Base-by-base conservation (phyloP, 345 rosid species). In the Isatis tinctoria region DNA sequence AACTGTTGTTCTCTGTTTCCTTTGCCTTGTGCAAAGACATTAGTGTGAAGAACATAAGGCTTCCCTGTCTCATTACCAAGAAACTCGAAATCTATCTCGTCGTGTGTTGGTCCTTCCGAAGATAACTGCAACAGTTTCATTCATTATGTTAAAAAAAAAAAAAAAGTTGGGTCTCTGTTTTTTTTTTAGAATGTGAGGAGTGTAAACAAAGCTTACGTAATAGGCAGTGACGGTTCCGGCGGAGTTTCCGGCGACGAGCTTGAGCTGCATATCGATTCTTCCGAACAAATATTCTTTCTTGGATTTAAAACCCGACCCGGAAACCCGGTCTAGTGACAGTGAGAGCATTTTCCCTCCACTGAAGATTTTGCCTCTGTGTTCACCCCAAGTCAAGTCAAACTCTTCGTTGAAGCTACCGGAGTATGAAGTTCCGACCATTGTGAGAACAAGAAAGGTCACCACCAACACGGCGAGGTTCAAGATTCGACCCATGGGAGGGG, bases 51-150 rank as follows among this genome's bases (percentile, higher is more conserved):
- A 59, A 80, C 81, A 35, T 87, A 89, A 49, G 95, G 91, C 14
- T 85, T 80, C 11, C 91, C 94, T 18, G 81, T 87, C 3, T 83
- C 59, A 20, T 89, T 89, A 20, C 92, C 95, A 66, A 87, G 69
- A 82, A 89, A 89, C 64, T 89, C 95, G 32, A 89, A 87, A 28
- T 89, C 95, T 26, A 89, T 89, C 57, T 89, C 95, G 68, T 89
- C 95, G 32, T 78, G 82, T 26, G 70, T 77, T 69, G 81, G 69
- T 60, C 93, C 93, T 73, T 70, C 74, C 0, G 90, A 86, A 1
- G 85, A 82, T 60, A 89, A 70, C 88, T 87, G 81, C 76, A 69
- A 69, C 32, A n/a, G 51, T 60, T 16, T 32, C 11, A 40, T 24
- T 28, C 37, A 2, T 67, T 10, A 6, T 43, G 20, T 65, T 17